phyloP scores from a whole-genome alignment of 257 asterid species.

The Rubia yunnanensis region DNA sequence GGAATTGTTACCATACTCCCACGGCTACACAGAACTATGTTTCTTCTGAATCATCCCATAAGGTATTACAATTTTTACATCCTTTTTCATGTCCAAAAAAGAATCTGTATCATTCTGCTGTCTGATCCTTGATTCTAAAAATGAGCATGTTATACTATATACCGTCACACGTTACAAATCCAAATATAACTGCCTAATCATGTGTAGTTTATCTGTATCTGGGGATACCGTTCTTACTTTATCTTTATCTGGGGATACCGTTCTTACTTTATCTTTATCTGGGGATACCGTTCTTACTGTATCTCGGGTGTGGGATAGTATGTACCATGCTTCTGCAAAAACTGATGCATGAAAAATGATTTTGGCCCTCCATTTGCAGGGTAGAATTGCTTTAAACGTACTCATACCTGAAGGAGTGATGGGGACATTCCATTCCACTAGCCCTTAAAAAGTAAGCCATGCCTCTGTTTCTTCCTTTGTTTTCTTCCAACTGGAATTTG shows the following conservation, averaged over 20 bases:
- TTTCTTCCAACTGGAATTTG: conserved; percentile 22
- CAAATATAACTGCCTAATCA: too few relatives aligned
- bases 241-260: too few relatives aligned
- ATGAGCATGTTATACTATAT: background rate
- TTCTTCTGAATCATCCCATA: conserved; percentile 42
- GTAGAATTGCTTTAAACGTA: conserved; percentile 29
- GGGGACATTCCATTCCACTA: conserved; percentile 57
- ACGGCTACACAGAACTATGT: conserved; percentile 93
- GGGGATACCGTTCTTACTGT: too few relatives aligned
- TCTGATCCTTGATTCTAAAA: background rate
- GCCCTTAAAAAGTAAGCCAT: conserved; percentile 43
- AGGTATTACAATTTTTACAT: conserved; percentile 14
- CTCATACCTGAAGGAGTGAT: conserved; percentile 37
- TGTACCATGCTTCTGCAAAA: background rate
- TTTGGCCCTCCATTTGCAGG: conserved; percentile 38
- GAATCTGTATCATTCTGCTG: background rate
- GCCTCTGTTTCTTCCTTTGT: conserved; percentile 23
- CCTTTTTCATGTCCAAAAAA: background rate
- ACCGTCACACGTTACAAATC: too few relatives aligned
- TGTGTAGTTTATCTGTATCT: too few relatives aligned
- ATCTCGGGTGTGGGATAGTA: too few relatives aligned
- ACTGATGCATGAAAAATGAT: conserved; percentile 1
- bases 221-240: too few relatives aligned
- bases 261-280: too few relatives aligned
- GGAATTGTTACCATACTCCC: conserved; percentile 84